Conservation (phyloP, 495 filamentous ascomycete species). For the Achaetomiella virescens region DNA sequence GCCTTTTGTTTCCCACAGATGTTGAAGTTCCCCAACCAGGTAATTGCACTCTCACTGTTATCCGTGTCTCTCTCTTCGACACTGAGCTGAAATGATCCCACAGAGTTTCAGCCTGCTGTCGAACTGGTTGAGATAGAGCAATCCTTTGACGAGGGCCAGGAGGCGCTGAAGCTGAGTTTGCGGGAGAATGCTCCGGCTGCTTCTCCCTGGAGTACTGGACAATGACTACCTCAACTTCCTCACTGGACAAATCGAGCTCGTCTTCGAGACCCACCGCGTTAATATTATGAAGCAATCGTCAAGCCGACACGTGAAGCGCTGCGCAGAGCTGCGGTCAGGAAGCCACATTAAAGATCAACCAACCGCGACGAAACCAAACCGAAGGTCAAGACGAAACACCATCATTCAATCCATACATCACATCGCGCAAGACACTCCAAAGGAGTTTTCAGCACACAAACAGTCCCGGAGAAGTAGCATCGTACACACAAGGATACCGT, state of each 20-base stretch:
- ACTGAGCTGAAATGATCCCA: background rate
- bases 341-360: background rate
- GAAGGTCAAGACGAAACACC: constrained; percentile 9
- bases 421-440: background rate
- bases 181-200: constrained; percentile 25
- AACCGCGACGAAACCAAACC: background rate
- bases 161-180: constrained; percentile 18
- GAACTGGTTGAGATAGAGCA: constrained; percentile 28
- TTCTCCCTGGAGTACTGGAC: constrained; percentile 19
- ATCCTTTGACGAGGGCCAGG: constrained; percentile 21
- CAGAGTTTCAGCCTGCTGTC: constrained; percentile 23
- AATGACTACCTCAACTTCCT: constrained; percentile 24
- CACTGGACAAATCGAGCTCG: constrained; percentile 24
- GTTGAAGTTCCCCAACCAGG: constrained; percentile 16
- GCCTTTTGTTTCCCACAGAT: constrained; percentile 19
- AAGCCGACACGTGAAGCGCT: background rate
- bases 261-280: constrained; percentile 26
- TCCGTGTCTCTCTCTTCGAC: background rate
- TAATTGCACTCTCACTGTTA: background rate
- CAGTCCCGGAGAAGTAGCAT: background rate
- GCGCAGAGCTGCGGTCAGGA: background rate
- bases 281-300: constrained; percentile 21
- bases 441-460: background rate
- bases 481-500: background rate
- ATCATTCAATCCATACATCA: background rate